Percentiles rank a stretch among this genome's conserved stretches.
Conservation (phyloP, 495 filamentous ascomycete species). For the Aspergillus hancockii region DNA sequence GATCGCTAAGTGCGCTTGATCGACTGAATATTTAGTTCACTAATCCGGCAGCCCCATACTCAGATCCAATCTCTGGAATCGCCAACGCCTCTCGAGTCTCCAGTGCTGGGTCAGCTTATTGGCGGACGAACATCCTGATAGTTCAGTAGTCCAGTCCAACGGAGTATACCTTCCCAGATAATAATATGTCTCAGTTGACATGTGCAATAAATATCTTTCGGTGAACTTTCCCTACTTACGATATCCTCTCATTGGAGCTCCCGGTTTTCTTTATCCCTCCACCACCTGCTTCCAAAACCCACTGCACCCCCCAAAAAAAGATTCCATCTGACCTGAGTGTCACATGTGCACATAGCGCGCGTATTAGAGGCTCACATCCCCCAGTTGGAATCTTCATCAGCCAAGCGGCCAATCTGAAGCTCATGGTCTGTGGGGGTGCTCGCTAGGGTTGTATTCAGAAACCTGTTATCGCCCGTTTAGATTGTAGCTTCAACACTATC, state of each 20-base stretch:
- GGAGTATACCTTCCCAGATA: background rate
- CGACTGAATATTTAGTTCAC: background rate
- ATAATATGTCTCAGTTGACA: slow-evolving; percentile 1
- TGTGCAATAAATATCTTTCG: background rate
- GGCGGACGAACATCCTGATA: background rate
- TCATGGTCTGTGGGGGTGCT: background rate
- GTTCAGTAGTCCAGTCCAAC: slow-evolving; percentile 2
- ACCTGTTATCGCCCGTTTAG: background rate
- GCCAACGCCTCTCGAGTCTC: background rate
- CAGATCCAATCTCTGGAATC: background rate
- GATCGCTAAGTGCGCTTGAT: background rate
- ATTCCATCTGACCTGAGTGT: slow-evolving; percentile 8
- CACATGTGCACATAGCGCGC: slow-evolving; percentile 2
- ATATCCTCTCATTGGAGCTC: slow-evolving; percentile 9
- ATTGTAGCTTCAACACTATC: background rate
- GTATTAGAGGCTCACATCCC: slow-evolving; percentile 3
- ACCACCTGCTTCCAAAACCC: slow-evolving; percentile 2
- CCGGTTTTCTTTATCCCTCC: slow-evolving; percentile 5
- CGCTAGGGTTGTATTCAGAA: background rate
- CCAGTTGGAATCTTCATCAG: background rate
- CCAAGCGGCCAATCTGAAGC: background rate
- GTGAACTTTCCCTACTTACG: background rate
- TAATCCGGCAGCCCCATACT: background rate
- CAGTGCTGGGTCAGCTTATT: background rate
- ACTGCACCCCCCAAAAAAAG: background rate